Conservation (phyloP, 169 alveolate species). For the Plasmodium vinckei region DNA sequence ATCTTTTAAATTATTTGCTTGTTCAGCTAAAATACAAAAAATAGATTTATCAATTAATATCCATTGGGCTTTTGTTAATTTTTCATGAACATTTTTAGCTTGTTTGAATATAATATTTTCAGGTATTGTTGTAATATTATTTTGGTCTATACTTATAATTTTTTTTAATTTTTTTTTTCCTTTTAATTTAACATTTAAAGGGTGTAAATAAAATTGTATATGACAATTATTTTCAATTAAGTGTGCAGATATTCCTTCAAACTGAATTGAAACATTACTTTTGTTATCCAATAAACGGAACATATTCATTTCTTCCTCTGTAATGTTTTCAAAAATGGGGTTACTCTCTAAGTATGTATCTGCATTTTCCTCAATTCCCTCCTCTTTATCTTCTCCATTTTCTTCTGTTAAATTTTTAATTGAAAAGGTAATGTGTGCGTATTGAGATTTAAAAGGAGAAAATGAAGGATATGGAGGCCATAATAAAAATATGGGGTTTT, state of each 20-base stretch:
- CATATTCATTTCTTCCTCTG: constrained; percentile 56
- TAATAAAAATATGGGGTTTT: constrained; percentile 65
- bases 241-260: constrained; percentile 71
- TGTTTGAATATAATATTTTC: constrained; percentile 39
- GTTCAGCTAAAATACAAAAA: constrained; percentile 72
- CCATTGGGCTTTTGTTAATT: constrained; percentile 67
- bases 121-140: constrained; percentile 46
- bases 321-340: neutral
- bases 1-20: constrained; percentile 68
- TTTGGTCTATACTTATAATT: neutral
- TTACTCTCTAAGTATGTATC: neutral
- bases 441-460: constrained; percentile 75
- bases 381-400: neutral
- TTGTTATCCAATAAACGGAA: constrained; percentile 23
- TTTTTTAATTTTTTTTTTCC: neutral
- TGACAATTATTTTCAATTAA: constrained; percentile 41
- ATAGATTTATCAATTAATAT: constrained; percentile 71
- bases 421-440: constrained; percentile 60
- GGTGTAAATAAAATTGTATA: constrained; percentile 43
- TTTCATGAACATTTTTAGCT: constrained; percentile 66
- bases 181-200: constrained; percentile 38
- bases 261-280: constrained; percentile 30
- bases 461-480: constrained; percentile 76
- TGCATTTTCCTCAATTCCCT: neutral
- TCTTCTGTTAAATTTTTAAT: neutral